phyloP scores from a whole-genome alignment of 1,139 yeast genomes.

The Saccharomyces hybrid region DNA sequence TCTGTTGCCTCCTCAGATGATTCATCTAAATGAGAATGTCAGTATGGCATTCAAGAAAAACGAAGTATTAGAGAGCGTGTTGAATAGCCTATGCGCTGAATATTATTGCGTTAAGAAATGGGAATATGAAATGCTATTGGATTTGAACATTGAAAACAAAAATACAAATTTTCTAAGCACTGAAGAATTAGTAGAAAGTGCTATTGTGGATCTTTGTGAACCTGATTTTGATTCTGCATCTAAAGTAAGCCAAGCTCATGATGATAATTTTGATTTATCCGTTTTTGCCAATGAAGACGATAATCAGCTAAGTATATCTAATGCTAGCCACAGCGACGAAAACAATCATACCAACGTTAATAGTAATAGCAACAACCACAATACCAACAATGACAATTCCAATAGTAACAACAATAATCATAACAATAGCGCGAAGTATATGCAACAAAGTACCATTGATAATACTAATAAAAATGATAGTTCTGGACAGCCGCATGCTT shows the following conservation, averaged over 20 bases:
- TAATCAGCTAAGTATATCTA: neutral
- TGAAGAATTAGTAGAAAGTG: slow-evolving; percentile 56
- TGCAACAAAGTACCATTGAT: neutral
- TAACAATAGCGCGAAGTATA: neutral
- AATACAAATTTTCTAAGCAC: slow-evolving; percentile 51
- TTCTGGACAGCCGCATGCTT: neutral
- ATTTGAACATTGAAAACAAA: slow-evolving; percentile 51
- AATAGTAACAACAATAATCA: neutral
- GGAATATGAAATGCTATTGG: slow-evolving; percentile 51
- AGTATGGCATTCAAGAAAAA: slow-evolving; percentile 32
- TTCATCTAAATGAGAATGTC: slow-evolving; percentile 26
- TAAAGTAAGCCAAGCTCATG: neutral
- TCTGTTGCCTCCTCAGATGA: slow-evolving; percentile 31
- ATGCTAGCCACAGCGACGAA: neutral
- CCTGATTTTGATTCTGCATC: slow-evolving; percentile 1
- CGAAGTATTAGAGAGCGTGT: slow-evolving; percentile 33
- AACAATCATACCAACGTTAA: neutral
- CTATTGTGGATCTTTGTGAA: slow-evolving; percentile 36
- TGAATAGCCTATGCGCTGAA: slow-evolving; percentile 39
- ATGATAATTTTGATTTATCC: slow-evolving; percentile 11
- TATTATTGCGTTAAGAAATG: slow-evolving; percentile 48
- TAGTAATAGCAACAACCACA: neutral
- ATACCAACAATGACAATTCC: neutral
- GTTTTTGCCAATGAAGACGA: slow-evolving; percentile 7
- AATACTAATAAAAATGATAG: neutral